phyloP scores from a whole-genome alignment of 1,139 yeast genomes.

The Yamadazyma spencermartinsiae region DNA sequence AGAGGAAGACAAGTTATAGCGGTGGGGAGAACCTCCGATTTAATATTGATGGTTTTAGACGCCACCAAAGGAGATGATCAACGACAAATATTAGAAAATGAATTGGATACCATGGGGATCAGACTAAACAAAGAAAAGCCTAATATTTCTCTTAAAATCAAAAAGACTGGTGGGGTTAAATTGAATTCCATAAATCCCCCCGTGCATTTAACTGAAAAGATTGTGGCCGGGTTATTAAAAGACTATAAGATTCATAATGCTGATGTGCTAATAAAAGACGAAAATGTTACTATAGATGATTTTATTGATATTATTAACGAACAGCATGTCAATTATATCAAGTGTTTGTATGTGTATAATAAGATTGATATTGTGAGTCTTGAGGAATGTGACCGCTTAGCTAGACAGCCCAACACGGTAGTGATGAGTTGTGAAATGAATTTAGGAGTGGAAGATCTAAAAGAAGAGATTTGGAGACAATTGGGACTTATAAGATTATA shows the following conservation, averaged over 20 bases:
- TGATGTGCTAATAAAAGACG: conserved; percentile 88
- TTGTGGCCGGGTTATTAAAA: conserved; percentile 71
- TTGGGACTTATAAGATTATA: conserved; percentile 76
- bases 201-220: conserved; percentile 75
- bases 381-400: conserved; percentile 90
- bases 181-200: conserved; percentile 82
- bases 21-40: conserved; percentile 92
- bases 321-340: conserved; percentile 81
- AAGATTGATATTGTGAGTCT: conserved; percentile 93
- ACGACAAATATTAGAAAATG: conserved; percentile 80
- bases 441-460: conserved; percentile 81
- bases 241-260: conserved; percentile 93
- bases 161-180: conserved; percentile 91
- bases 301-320: conserved; percentile 91
- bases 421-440: conserved; percentile 92
- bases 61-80: conserved; percentile 94
- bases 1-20: conserved; percentile 97
- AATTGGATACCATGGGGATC: conserved; percentile 91
- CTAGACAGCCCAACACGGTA: conserved; percentile 87
- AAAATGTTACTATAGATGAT: conserved; percentile 87
- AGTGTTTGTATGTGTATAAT: conserved; percentile 90
- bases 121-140: conserved; percentile 82
- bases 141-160: conserved; percentile 73
- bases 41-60: conserved; percentile 90
- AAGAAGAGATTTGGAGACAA: conserved; percentile 92